Percentiles rank a stretch among this genome's conserved stretches.
Evolutionary conservation across 2,329 filamentous ascomycete genomes (phyloP).

Genomic region (Monilinia vaccinii-corymbosi): DNA sequence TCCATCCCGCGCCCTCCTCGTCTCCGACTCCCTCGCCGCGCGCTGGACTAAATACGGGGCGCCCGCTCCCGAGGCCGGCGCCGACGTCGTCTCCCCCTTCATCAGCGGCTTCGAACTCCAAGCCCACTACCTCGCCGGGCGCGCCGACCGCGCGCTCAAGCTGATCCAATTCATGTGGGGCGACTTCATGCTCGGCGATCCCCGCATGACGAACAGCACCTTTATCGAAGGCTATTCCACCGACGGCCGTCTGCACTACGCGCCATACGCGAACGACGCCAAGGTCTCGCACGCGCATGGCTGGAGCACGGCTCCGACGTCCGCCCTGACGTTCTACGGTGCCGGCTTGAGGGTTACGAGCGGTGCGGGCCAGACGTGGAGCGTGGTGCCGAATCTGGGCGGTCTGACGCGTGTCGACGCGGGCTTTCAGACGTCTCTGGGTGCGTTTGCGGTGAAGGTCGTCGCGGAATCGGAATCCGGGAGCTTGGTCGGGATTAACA

Average conservation of each 20-base stretch:
- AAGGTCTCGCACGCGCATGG: conserved; percentile 43
- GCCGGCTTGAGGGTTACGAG: conserved; percentile 34
- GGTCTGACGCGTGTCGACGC: conserved; percentile 33
- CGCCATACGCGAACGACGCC: conserved; percentile 30
- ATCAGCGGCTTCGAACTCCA: conserved; percentile 50
- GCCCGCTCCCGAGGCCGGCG: conserved; percentile 45
- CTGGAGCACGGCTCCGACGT: conserved; percentile 41
- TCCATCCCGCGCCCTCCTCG: conserved; percentile 32
- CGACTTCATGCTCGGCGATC: conserved; percentile 46
- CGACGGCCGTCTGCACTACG: conserved; percentile 45
- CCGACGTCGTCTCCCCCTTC: conserved; percentile 46
- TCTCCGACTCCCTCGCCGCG: conserved; percentile 22
- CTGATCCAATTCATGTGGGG: conserved; percentile 50
- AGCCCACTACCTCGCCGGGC: conserved; percentile 41
- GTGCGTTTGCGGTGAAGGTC: conserved; percentile 30
- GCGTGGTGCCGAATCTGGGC: conserved; percentile 33
- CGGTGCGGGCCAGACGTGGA: conserved; percentile 31
- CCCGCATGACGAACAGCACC: conserved; percentile 48
- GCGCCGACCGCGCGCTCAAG: conserved; percentile 42
- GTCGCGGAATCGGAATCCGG: neutral
- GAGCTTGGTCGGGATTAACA: neutral
- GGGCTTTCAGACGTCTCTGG: conserved; percentile 34
- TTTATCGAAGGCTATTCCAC: conserved; percentile 49
- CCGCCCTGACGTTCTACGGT: conserved; percentile 36
- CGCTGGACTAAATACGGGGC: conserved; percentile 47